These are phyloP conservation scores for Cutaneotrichosporon dermatis DNA, from an alignment of 1,284 basidiomycete genomes.

Conservation along the genomic window DNA sequence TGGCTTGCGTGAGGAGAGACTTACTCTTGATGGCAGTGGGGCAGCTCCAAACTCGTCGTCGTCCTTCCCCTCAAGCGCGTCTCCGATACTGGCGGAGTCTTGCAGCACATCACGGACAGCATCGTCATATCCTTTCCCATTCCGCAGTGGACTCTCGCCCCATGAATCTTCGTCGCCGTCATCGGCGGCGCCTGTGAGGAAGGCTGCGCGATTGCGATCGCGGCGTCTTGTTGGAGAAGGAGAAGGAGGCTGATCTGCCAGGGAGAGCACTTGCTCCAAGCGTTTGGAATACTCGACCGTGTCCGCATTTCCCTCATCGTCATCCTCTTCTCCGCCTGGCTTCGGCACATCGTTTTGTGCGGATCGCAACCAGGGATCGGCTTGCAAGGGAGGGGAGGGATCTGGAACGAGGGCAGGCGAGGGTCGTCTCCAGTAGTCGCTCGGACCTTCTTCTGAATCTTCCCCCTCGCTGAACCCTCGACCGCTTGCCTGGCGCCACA, in stretches of 20 bases:
- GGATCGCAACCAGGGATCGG: slow-evolving; percentile 10
- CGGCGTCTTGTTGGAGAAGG: slow-evolving; percentile 11
- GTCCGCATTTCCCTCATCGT: slow-evolving; percentile 9
- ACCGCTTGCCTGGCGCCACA: slow-evolving; percentile 15
- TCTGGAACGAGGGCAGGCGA: slow-evolving; percentile 8
- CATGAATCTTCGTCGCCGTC: slow-evolving; percentile 18
- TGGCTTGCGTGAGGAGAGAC: slow-evolving; percentile 27
- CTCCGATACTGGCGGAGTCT: slow-evolving; percentile 1
- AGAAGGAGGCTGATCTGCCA: slow-evolving; percentile 3
- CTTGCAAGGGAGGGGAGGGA: neutral
- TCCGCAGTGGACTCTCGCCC: slow-evolving; percentile 24
- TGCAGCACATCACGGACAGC: slow-evolving; percentile 22
- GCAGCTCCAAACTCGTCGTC: slow-evolving; percentile 36
- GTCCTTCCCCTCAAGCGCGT: slow-evolving; percentile 7
- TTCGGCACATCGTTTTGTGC: neutral
- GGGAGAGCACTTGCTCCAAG: slow-evolving; percentile 16
- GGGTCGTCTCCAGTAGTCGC: slow-evolving; percentile 22
- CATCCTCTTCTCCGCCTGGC: slow-evolving; percentile 5
- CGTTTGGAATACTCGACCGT: slow-evolving; percentile 19
- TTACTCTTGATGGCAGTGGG: neutral
- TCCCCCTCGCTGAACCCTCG: slow-evolving; percentile 5
- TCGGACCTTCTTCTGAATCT: slow-evolving; percentile 16
- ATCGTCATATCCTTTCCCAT: slow-evolving; percentile 18
- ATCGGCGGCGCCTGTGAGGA: neutral
- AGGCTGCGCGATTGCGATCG: neutral